These are phyloP conservation scores for Singerocomus inundabilis DNA, from an alignment of 1,284 basidiomycete species.

Conservation along the genomic window DNA sequence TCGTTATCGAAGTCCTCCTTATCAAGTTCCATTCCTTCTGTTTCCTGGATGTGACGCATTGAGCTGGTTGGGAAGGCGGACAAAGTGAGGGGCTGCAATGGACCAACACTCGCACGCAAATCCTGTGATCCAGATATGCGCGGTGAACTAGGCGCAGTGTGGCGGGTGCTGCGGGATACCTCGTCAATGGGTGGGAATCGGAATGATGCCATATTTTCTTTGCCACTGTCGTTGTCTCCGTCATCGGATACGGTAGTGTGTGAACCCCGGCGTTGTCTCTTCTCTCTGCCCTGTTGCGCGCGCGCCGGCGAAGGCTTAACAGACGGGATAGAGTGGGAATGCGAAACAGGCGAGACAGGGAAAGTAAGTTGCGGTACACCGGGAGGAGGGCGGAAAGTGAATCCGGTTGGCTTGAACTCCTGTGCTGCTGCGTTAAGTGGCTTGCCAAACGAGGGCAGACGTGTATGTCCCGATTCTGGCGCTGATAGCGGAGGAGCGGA, in stretches of 20 bases:
- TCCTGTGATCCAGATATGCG: constrained; percentile 23
- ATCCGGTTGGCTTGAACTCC: constrained; percentile 72
- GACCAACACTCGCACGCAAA: constrained; percentile 36
- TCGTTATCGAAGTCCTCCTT: constrained; percentile 16
- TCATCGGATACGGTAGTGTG: constrained; percentile 36
- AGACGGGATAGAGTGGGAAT: constrained; percentile 36
- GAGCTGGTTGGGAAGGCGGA: constrained; percentile 46
- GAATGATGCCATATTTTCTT: constrained; percentile 65
- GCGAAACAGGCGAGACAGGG: constrained; percentile 33
- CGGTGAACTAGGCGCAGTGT: constrained; percentile 44
- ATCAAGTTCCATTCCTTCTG: constrained; percentile 15
- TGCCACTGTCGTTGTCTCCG: constrained; percentile 46
- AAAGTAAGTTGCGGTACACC: constrained; percentile 58
- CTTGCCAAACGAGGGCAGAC: constrained; percentile 60
- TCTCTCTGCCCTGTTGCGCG: constrained; percentile 67
- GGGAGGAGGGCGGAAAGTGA: constrained; percentile 70
- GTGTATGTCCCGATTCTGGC: constrained; percentile 47
- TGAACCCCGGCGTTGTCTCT: constrained; percentile 61
- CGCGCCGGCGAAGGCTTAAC: constrained; percentile 31
- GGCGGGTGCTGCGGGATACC: constrained; percentile 50
- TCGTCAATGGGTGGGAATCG: constrained; percentile 60
- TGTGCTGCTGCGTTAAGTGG: constrained; percentile 71
- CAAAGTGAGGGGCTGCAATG: constrained; percentile 64
- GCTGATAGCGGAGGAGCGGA: constrained; percentile 35
- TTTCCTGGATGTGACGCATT: constrained; percentile 22